Evolutionary conservation across 176 grass and related monocot species (phyloP), one percentile per base, ranked within the genome.

Genomic region (Oryza meyeriana): DNA sequence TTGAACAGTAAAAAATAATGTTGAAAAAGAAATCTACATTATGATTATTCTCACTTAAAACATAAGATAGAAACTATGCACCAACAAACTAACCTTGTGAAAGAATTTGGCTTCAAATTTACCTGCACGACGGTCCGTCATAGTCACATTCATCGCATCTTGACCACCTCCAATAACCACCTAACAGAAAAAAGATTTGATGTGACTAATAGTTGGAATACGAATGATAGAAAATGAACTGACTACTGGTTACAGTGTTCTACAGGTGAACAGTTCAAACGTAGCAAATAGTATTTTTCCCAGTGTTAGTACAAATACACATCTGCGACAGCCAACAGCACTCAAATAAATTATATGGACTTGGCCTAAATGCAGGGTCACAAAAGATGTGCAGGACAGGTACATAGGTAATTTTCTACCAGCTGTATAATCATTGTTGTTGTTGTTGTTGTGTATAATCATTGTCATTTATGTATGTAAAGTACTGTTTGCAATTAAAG

Each of bases 31-130:
- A 11, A 18, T 35, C 16, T 35, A 26, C 59, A 71, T 3, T 45
- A 32, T 4, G 16, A 78, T 52, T 36, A 12, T n/a, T 68, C 66
- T 72, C 22, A 24, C 18, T 52, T 10, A 4, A 55, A 55, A 20
- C 48, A 55, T 55, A 55, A 58, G 6, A 24, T 58, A 10, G 18
- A 52, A 20, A 58, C 55, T 24, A 58, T 7, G 1, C 5, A 2
- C 6, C 9, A 63, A 40, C 27, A 64, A 64, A 14, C 17, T 59
- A 31, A 93, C 90, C 90, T 93, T 95, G 62, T 98, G 88, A 79
- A 89, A 95, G 72, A 93, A 98, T 79, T 95, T 95, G 32, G 95
- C 95, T 82, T 98, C 92, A 41, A 98, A 98, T 85, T 98, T 98
- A 36, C 92, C 92, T 16, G 92, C 95, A 70, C 86, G 88, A 5